A percentile compares a stretch with the other conserved stretches of the same genome.
These are phyloP conservation scores for Talaromyces nanjingensis DNA, from an alignment of 495 filamentous ascomycete species.

Conservation along the genomic window DNA sequence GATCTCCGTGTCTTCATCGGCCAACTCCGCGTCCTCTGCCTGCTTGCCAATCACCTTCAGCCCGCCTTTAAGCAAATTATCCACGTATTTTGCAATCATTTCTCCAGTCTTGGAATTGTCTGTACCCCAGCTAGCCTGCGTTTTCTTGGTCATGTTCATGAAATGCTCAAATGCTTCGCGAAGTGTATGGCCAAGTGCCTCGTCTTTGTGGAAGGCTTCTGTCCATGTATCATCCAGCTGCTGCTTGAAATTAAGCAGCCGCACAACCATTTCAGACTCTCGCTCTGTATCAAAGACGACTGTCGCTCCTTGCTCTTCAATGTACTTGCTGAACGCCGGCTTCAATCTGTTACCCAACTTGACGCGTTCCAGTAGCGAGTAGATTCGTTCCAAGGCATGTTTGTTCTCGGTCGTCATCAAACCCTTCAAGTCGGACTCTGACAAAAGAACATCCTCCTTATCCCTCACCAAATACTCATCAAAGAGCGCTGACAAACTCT, in stretches of 20 bases:
- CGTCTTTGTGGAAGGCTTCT: conserved; percentile 66
- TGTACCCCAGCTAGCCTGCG: conserved; percentile 58
- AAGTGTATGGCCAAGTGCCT: conserved; percentile 65
- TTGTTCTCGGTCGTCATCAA: conserved; percentile 61
- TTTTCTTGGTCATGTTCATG: conserved; percentile 77
- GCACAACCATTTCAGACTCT: conserved; percentile 78
- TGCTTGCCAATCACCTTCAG: conserved; percentile 58
- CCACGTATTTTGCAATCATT: conserved; percentile 97
- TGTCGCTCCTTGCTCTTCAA: conserved; percentile 61
- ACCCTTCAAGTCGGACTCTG: conserved; percentile 53
- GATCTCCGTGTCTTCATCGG: conserved; percentile 85
- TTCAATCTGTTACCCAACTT: conserved; percentile 59
- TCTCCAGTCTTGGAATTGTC: conserved; percentile 91
- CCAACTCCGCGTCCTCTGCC: conserved; percentile 46
- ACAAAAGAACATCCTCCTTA: conserved; percentile 55
- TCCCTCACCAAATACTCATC: conserved; percentile 59
- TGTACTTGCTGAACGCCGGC: conserved; percentile 68
- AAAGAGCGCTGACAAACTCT: conserved; percentile 61
- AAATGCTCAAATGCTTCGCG: conserved; percentile 81
- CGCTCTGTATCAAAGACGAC: conserved; percentile 77
- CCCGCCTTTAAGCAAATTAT: conserved; percentile 79
- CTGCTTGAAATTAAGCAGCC: conserved; percentile 74
- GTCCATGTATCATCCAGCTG: conserved; percentile 68
- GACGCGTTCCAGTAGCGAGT: conserved; percentile 61
- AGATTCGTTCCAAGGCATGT: conserved; percentile 65